Percentiles rank a stretch among this genome's conserved stretches.
Conservation (phyloP, 768 basidiomycete species). For the Leccinum imitatum region DNA sequence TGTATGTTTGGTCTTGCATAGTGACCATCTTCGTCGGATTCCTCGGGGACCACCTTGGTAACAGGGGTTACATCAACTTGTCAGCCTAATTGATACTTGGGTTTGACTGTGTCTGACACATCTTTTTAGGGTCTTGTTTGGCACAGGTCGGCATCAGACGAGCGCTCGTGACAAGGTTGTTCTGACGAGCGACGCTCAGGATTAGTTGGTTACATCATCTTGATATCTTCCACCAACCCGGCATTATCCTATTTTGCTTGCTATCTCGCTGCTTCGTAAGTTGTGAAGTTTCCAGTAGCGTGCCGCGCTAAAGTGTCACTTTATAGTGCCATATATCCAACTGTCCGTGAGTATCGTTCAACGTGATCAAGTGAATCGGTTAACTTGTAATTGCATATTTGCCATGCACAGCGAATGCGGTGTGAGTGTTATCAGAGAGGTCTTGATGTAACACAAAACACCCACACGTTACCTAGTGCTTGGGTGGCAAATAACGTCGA, state of each 20-base stretch:
- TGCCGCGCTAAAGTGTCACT: background rate
- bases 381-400: background rate
- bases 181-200: constrained; percentile 29
- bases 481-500: constrained; percentile 76
- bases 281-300: constrained; percentile 6
- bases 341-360: constrained; percentile 37
- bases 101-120: constrained; percentile 6
- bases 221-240: constrained; percentile 58
- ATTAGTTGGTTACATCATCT: constrained; percentile 62
- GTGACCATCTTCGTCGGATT: constrained; percentile 63
- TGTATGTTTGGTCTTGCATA: constrained; percentile 72
- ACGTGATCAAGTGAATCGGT: background rate
- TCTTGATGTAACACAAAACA: constrained; percentile 9
- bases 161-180: background rate
- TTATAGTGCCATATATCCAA: constrained; percentile 46
- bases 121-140: constrained; percentile 28
- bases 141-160: constrained; percentile 26
- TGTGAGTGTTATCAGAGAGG: constrained; percentile 36
- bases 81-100: constrained; percentile 30
- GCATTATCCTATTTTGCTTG: constrained; percentile 71
- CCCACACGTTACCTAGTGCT: constrained; percentile 39
- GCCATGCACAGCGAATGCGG: constrained; percentile 43
- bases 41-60: constrained; percentile 58
- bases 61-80: constrained; percentile 61
- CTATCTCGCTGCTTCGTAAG: constrained; percentile 69